Evolutionary conservation across 2,329 filamentous ascomycete species (phyloP).

Genomic region (Ophiostoma montium): DNA sequence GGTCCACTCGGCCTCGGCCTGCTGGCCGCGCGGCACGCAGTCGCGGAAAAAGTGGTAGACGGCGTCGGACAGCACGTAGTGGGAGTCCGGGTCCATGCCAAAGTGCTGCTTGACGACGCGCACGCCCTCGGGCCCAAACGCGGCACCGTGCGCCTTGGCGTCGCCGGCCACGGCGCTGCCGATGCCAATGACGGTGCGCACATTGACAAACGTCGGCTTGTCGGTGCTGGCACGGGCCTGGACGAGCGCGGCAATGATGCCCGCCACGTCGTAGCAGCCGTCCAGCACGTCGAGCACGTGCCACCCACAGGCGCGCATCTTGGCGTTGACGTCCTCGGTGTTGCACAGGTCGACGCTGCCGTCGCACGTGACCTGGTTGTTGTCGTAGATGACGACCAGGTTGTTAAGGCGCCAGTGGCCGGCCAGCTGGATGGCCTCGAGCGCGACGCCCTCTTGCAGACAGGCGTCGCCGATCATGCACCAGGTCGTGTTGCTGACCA

Average conservation of each 20-base stretch:
- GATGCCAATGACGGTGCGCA: conserved; percentile 40
- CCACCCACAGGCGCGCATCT: conserved; percentile 43
- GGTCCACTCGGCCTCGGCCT: conserved; percentile 33
- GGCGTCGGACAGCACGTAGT: neutral
- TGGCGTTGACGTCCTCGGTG: conserved; percentile 23
- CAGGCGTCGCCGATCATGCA: conserved; percentile 46
- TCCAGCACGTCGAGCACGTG: conserved; percentile 39
- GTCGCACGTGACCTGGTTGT: conserved; percentile 47
- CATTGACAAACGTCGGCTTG: conserved; percentile 34
- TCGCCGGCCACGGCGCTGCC: conserved; percentile 31
- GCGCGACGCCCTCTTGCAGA: conserved; percentile 41
- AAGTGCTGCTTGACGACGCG: conserved; percentile 32
- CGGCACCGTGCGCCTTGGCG: conserved; percentile 42
- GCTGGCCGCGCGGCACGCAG: conserved; percentile 29
- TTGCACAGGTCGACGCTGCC: conserved; percentile 39
- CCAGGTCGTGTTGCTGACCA: conserved; percentile 33
- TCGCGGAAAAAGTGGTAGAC: conserved; percentile 39
- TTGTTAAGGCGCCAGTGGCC: conserved; percentile 43
- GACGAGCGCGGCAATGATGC: conserved; percentile 23
- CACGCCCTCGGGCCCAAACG: conserved; percentile 38
- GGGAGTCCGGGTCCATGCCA: neutral
- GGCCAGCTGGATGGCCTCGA: conserved; percentile 42
- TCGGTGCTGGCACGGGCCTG: conserved; percentile 16
- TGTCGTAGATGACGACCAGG: conserved; percentile 43
- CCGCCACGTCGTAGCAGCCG: conserved; percentile 35